These are phyloP conservation scores for Candolleomyces efflorescens DNA, from an alignment of 768 basidiomycete species.

Conservation along the genomic window DNA sequence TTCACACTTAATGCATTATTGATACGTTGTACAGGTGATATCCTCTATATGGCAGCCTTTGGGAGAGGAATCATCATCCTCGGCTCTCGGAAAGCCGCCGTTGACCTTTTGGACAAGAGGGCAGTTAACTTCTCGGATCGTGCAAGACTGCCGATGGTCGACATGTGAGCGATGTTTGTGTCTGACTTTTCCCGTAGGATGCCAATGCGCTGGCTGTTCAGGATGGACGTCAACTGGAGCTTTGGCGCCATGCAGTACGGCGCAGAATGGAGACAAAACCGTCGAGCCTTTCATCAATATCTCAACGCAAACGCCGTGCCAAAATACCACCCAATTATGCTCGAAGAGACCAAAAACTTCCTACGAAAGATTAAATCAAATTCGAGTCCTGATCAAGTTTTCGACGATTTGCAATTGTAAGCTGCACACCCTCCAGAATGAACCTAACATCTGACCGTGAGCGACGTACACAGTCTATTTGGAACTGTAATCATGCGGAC, in stretches of 20 bases:
- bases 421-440: background rate
- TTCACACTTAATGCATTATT: background rate
- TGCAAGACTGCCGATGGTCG: slow-evolving; percentile 17
- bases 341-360: slow-evolving; percentile 23
- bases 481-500: slow-evolving; percentile 19
- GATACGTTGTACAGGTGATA: background rate
- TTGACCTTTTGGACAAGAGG: slow-evolving; percentile 12
- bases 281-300: slow-evolving; percentile 19
- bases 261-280: slow-evolving; percentile 15
- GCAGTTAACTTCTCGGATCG: slow-evolving; percentile 17
- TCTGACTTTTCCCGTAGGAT: background rate
- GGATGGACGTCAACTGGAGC: slow-evolving; percentile 21
- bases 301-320: slow-evolving; percentile 14
- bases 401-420: slow-evolving; percentile 19
- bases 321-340: slow-evolving; percentile 14
- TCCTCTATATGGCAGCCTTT: slow-evolving; percentile 4
- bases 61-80: slow-evolving; percentile 9
- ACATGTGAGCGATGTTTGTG: slow-evolving; percentile 14
- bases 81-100: background rate
- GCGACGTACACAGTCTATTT: slow-evolving; percentile 1
- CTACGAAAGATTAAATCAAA: slow-evolving; percentile 22
- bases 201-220: background rate
- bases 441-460: background rate
- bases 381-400: slow-evolving; percentile 18
- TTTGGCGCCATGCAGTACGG: slow-evolving; percentile 22